Conservation (phyloP, 2,329 filamentous ascomycete species). For the Colletotrichum spaethianum region DNA sequence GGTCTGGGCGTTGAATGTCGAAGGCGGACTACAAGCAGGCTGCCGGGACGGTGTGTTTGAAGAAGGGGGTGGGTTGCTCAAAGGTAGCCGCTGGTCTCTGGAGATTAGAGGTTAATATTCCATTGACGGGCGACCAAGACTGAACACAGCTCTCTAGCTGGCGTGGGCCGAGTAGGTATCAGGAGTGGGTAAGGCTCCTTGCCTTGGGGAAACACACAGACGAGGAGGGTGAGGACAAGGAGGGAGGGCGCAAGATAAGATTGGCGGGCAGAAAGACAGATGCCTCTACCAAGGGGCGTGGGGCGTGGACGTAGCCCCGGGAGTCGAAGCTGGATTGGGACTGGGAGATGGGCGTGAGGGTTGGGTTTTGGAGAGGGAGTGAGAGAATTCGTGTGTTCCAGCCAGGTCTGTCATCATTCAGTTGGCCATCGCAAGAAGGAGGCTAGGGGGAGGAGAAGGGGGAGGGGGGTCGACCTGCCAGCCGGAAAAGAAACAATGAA, state of each 20-base stretch:
- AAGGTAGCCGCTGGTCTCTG: constrained; percentile 27
- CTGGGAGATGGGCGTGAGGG: constrained; percentile 20
- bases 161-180: constrained; percentile 26
- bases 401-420: constrained; percentile 39
- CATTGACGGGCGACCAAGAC: constrained; percentile 27
- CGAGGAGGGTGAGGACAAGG: constrained; percentile 29
- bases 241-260: constrained; percentile 28
- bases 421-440: constrained; percentile 28
- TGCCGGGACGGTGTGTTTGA: constrained; percentile 35
- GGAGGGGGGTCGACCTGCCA: constrained; percentile 16
- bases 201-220: constrained; percentile 37
- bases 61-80: constrained; percentile 39
- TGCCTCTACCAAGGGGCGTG: constrained; percentile 4
- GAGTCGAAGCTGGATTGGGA: constrained; percentile 21
- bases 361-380: constrained; percentile 7
- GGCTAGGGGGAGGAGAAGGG: constrained; percentile 5
- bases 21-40: constrained; percentile 39
- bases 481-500: constrained; percentile 40
- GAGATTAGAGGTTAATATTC: constrained; percentile 37
- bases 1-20: constrained; percentile 37
- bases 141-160: constrained; percentile 27
- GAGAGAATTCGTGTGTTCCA: constrained; percentile 28
- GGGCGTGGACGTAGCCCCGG: constrained; percentile 24
- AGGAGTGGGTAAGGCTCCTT: constrained; percentile 37
- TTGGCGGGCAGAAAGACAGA: constrained; percentile 23